Conservation (phyloP, 2,329 filamentous ascomycete species). For the Clonostachys byssicola region DNA sequence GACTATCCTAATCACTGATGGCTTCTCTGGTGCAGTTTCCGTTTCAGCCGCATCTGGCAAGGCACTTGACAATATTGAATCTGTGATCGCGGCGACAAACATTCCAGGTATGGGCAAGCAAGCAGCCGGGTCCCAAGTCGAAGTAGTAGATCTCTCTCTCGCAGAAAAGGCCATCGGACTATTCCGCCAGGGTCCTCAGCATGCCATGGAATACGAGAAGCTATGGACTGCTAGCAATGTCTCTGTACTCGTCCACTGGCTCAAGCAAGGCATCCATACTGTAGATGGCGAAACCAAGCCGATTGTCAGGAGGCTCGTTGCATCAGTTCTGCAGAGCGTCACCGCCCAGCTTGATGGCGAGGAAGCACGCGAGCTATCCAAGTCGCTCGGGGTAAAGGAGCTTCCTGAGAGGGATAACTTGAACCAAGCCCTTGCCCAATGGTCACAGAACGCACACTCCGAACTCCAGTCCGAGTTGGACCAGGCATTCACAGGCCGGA, state of each 20-base stretch:
- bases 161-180: conserved; percentile 60
- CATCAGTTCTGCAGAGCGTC: conserved; percentile 59
- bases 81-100: conserved; percentile 54
- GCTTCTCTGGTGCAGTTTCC: conserved; percentile 62
- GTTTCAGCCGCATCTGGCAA: conserved; percentile 39
- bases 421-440: conserved; percentile 57
- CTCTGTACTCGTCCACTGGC: conserved; percentile 61
- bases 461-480: conserved; percentile 81
- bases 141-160: conserved; percentile 58
- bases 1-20: conserved; percentile 69
- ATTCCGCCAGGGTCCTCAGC: conserved; percentile 65
- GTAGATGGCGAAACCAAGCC: conserved; percentile 51
- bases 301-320: conserved; percentile 61
- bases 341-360: conserved; percentile 44
- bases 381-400: conserved; percentile 18
- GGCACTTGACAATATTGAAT: conserved; percentile 27
- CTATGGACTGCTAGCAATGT: conserved; percentile 72
- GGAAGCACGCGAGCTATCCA: conserved; percentile 31
- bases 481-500: conserved; percentile 67
- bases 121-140: conserved; percentile 35
- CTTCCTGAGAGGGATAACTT: conserved; percentile 42
- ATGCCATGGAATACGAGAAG: conserved; percentile 69
- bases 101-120: conserved; percentile 38
- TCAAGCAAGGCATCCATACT: conserved; percentile 44
- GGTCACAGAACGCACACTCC: conserved; percentile 76